A percentile compares a stretch with the other conserved stretches of the same genome.
These are phyloP conservation scores for Hirsutella thompsonii DNA, from an alignment of 2,329 filamentous ascomycete species.

Conservation along the genomic window DNA sequence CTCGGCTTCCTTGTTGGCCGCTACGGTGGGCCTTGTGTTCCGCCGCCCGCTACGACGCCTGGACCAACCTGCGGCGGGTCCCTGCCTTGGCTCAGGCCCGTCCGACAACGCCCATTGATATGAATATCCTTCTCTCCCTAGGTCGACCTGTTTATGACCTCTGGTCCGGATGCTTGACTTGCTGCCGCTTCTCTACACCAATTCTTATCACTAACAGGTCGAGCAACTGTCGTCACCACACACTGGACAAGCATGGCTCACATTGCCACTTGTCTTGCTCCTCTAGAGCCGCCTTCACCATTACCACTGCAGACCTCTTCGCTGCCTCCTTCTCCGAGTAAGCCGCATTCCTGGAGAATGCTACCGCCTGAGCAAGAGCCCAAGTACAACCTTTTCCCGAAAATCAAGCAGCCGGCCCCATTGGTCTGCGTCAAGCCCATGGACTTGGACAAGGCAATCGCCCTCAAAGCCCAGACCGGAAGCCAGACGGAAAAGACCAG, in stretches of 20 bases:
- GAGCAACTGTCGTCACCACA: constrained; percentile 1
- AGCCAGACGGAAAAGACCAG: constrained; percentile 27
- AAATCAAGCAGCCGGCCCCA: constrained; percentile 31
- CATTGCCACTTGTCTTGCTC: constrained; percentile 46
- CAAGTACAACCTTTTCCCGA: constrained; percentile 51
- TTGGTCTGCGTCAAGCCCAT: constrained; percentile 29
- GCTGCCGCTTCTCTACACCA: neutral
- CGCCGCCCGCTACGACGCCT: neutral
- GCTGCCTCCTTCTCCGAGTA: constrained; percentile 21
- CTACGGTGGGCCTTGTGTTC: constrained; percentile 1
- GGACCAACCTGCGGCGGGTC: neutral
- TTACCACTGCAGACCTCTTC: constrained; percentile 1
- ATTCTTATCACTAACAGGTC: neutral
- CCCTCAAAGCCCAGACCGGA: constrained; percentile 25
- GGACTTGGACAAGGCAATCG: constrained; percentile 36
- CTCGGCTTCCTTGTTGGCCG: constrained; percentile 2
- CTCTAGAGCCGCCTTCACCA: constrained; percentile 28
- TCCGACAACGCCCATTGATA: too few species aligned
- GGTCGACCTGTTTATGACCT: neutral
- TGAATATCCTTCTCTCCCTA: neutral
- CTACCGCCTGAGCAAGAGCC: constrained; percentile 35
- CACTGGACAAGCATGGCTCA: constrained; percentile 38
- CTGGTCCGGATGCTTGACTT: neutral
- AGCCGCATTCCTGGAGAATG: constrained; percentile 45
- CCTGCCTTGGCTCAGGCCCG: neutral